Conservation (phyloP, 768 basidiomycete genomes). For the Postia placenta region DNA sequence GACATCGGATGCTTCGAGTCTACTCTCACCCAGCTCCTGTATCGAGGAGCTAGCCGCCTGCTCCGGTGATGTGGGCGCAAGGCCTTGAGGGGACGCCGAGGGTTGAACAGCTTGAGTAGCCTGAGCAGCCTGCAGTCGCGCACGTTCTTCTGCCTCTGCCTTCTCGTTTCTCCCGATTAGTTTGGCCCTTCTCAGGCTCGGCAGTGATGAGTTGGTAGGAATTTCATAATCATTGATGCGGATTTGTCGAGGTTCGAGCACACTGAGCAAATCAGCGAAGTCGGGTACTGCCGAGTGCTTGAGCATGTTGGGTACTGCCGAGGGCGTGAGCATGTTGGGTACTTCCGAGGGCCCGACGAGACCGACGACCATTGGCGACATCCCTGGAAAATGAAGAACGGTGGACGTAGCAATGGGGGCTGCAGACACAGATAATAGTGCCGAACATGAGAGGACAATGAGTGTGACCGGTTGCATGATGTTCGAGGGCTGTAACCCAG, state of each 20-base stretch:
- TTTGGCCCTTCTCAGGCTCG: too few relatives aligned
- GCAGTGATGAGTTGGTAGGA: neutral
- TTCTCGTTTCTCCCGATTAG: neutral
- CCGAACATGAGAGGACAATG: too few relatives aligned
- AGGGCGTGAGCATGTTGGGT: constrained; percentile 10
- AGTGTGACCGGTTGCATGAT: too few relatives aligned
- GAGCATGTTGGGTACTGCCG: constrained; percentile 9
- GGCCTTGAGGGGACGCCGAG: neutral
- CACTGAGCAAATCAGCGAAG: neutral
- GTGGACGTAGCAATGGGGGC: constrained; percentile 9
- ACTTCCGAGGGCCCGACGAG: constrained; percentile 10
- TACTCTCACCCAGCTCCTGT: neutral
- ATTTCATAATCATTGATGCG: constrained; percentile 3
- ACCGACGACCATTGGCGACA: constrained; percentile 8
- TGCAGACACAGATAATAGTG: constrained; percentile 9
- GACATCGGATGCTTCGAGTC: neutral
- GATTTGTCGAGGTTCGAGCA: neutral
- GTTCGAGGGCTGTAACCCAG: too few relatives aligned
- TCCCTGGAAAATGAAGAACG: constrained; percentile 5
- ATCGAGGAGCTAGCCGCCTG: neutral
- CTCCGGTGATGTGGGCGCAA: neutral
- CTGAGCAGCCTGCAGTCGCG: neutral
- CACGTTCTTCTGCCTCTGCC: neutral
- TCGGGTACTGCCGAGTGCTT: neutral
- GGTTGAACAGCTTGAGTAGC: neutral